Base-by-base conservation (phyloP, 257 asterid genomes). In the Handroanthus guayacan region DNA sequence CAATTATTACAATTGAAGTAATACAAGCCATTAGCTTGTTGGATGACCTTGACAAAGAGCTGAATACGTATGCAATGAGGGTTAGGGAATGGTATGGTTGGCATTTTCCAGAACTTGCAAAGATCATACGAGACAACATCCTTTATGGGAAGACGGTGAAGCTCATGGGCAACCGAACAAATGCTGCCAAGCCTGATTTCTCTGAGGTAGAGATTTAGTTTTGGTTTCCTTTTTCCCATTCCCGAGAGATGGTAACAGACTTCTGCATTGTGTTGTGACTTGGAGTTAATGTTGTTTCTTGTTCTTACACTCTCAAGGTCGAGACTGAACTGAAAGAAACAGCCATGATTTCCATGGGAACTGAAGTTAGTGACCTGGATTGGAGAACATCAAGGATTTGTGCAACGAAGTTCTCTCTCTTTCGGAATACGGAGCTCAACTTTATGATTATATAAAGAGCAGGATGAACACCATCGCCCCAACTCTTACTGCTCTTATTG, bases 21-120 rank as follows among this genome's bases (percentile, higher is more conserved):
- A 92, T 93, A 63, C 98, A 93, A 81, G 98, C 97, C 68, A 93
- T 93, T 71, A 74, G 97, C 86, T 89, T 93, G 86, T 82, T 91
- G 86, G 97, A 93, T 81, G 97, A 93, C 77, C 95, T 93, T 67
- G 98, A 93, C 83, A 93, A 93, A 81, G 98, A 93, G 88, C 84
- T 93, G 71, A 91, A 93, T 69, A 90, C 95, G 1, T 93, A 93
- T 82, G 98, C 96, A 7, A 93, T 93, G 98, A 88, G 98, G 83
- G 98, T 93, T 41, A 85, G 97, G 69, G 97, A 93, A 81, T 93
- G 98, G 98, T 91, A 89, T 44, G 97, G 98, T 38, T 93, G 97
- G 98, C 98, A 93, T 86, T 93, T 93, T 52, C 98, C 97, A 0
- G 97, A 93, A 82, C 97, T 93, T 62, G 97, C 97, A 12, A 93